phyloP scores from a whole-genome alignment of 257 asterid species.

The Nicotiana knightiana region DNA sequence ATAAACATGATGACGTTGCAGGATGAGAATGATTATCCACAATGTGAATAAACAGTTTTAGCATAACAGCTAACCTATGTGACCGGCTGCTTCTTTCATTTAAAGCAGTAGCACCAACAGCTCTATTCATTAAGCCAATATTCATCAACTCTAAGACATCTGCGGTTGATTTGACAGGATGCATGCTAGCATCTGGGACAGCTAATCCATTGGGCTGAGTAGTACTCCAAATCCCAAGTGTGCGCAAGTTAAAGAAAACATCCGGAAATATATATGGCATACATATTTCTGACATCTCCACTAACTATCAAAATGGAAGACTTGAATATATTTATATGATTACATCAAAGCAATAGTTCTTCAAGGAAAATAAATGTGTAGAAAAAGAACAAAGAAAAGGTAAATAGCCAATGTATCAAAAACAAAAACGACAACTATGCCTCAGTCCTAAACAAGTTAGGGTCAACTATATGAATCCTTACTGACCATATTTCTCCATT shows the following conservation, averaged over 20 bases:
- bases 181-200: constrained; percentile 97
- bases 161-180: constrained; percentile 68
- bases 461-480: no score
- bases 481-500: no score
- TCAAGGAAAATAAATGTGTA: constrained; percentile 4
- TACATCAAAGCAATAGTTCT: background rate
- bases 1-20: constrained; percentile 14
- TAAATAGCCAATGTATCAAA: background rate
- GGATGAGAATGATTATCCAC: constrained; percentile 9
- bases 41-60: constrained; percentile 8
- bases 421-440: background rate
- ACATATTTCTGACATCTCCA: background rate
- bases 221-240: constrained; percentile 92
- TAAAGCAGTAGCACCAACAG: constrained; percentile 89
- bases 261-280: background rate
- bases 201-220: constrained; percentile 95
- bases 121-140: constrained; percentile 78
- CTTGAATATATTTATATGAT: background rate
- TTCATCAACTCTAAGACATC: constrained; percentile 86
- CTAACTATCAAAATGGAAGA: background rate
- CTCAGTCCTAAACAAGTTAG: no score
- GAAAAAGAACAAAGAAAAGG: background rate
- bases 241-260: constrained; percentile 74
- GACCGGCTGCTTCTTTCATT: constrained; percentile 97
- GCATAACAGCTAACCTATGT: constrained; percentile 51